Percentiles rank a stretch among this genome's conserved stretches.
Conservation (phyloP, 768 basidiomycete species). For the Mycena rosella region DNA sequence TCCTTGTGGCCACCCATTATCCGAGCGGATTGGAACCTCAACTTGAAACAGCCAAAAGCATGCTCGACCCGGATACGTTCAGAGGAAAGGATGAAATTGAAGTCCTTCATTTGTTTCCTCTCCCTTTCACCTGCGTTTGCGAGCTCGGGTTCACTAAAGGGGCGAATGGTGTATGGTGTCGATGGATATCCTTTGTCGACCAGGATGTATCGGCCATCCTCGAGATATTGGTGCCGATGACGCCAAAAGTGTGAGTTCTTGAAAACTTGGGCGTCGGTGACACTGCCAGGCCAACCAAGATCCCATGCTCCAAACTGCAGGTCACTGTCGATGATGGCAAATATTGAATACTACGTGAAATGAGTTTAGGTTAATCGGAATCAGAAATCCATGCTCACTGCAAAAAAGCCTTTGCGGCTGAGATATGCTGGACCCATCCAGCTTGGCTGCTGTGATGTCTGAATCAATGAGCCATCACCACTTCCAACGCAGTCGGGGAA, state of each 20-base stretch:
- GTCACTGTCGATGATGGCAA: constrained; percentile 19
- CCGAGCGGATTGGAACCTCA: constrained; percentile 17
- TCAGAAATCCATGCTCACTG: neutral
- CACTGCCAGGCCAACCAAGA: constrained; percentile 16
- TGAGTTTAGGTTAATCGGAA: constrained; percentile 5
- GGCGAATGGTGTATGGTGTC: constrained; percentile 21
- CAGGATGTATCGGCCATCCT: constrained; percentile 16
- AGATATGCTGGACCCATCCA: constrained; percentile 13
- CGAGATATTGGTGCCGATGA: constrained; percentile 15
- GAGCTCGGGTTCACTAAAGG: constrained; percentile 15
- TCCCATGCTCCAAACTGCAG: constrained; percentile 17
- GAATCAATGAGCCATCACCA: constrained; percentile 14
- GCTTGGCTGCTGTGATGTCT: constrained; percentile 12
- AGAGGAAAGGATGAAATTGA: constrained; percentile 19
- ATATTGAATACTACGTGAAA: constrained; percentile 13
- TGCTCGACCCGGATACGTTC: constrained; percentile 18
- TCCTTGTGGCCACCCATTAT: constrained; percentile 21
- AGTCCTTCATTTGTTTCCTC: constrained; percentile 7
- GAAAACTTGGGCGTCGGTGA: constrained; percentile 13
- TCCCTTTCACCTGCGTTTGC: constrained; percentile 7
- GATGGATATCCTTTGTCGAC: constrained; percentile 19
- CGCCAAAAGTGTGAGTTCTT: constrained; percentile 16
- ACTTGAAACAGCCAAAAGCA: constrained; percentile 19
- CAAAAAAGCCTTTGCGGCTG: constrained; percentile 16
- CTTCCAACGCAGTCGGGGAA: constrained; percentile 14